A percentile compares a stretch with the other conserved stretches of the same genome.
phyloP scores from a whole-genome alignment of 2,329 filamentous ascomycete species.

The Diaporthe sp. region DNA sequence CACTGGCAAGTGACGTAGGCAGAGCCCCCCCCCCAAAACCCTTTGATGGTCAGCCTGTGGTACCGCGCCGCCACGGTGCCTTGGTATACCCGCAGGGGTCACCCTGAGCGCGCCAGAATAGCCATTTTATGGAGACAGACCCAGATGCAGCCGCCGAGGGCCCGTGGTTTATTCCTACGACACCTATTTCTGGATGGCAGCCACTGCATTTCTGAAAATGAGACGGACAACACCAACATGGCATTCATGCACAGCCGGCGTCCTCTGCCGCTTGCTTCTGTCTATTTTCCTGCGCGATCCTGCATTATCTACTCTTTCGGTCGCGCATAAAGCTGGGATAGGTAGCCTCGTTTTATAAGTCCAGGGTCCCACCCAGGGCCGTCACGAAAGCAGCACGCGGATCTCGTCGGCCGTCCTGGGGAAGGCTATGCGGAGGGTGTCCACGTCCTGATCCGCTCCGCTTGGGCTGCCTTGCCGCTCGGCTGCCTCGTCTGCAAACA shows the following conservation, averaged over 20 bases:
- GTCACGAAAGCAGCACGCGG: slow-evolving; percentile 65
- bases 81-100: not conserved
- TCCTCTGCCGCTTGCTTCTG: not conserved
- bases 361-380: slow-evolving; percentile 14
- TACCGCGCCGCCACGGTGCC: not conserved
- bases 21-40: not conserved
- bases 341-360: slow-evolving; percentile 16
- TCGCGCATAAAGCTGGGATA: not conserved
- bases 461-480: slow-evolving; percentile 38
- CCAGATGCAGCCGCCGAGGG: slow-evolving; percentile 20
- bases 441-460: slow-evolving; percentile 37
- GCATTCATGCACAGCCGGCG: slow-evolving; percentile 1
- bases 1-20: slow-evolving; percentile 17
- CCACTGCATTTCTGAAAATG: slow-evolving; percentile 19
- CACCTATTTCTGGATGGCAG: slow-evolving; percentile 31
- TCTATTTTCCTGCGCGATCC: not conserved
- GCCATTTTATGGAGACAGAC: slow-evolving; percentile 30
- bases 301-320: slow-evolving; percentile 15
- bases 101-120: not conserved
- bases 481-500: slow-evolving; percentile 52
- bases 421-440: slow-evolving; percentile 58
- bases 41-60: not conserved
- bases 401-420: slow-evolving; percentile 71
- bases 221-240: not conserved
- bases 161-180: slow-evolving; percentile 2